Evolutionary conservation across 352 stramenopile species (phyloP).

Genomic region (Globisporangium paroecandrum): DNA sequence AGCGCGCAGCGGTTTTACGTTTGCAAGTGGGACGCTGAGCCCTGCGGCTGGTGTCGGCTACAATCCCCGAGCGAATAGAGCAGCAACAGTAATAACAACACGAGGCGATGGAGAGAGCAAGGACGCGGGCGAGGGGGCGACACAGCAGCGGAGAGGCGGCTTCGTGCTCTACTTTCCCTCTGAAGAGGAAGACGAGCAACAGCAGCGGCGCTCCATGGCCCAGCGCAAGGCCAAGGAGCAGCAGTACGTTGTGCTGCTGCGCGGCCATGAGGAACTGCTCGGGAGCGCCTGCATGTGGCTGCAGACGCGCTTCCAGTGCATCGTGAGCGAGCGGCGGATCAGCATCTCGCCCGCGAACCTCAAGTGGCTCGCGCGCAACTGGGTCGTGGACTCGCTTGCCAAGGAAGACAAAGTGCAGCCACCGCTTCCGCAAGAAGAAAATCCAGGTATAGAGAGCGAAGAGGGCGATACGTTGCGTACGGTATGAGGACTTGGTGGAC

Average conservation of each 20-base stretch:
- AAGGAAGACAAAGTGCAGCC: conserved; percentile 6
- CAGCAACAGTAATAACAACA: neutral
- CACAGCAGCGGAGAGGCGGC: conserved; percentile 15
- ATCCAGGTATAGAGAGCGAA: conserved; percentile 4
- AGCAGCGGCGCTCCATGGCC: conserved; percentile 13
- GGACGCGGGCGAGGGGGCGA: neutral
- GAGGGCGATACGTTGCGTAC: neutral
- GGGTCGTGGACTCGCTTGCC: conserved; percentile 38
- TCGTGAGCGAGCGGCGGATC: conserved; percentile 49
- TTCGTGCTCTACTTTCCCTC: conserved; percentile 70
- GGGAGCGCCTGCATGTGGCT: conserved; percentile 56
- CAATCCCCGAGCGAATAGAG: neutral
- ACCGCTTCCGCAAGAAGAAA: neutral
- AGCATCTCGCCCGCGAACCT: conserved; percentile 48
- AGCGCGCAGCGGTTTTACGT: conserved; percentile 9
- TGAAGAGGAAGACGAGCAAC: conserved; percentile 26
- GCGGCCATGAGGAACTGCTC: conserved; percentile 54
- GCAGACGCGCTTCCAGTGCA: conserved; percentile 70
- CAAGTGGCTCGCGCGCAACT: conserved; percentile 50
- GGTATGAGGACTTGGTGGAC: neutral
- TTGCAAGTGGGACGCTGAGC: neutral
- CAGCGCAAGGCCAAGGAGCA: conserved; percentile 37
- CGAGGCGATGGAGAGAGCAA: conserved; percentile 2
- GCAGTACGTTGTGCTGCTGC: conserved; percentile 56
- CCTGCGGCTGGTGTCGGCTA: neutral